Percentiles rank a stretch among this genome's conserved stretches.
Evolutionary conservation across 805 yeast species (phyloP).

Genomic region (Ogataea nonfermentans): DNA sequence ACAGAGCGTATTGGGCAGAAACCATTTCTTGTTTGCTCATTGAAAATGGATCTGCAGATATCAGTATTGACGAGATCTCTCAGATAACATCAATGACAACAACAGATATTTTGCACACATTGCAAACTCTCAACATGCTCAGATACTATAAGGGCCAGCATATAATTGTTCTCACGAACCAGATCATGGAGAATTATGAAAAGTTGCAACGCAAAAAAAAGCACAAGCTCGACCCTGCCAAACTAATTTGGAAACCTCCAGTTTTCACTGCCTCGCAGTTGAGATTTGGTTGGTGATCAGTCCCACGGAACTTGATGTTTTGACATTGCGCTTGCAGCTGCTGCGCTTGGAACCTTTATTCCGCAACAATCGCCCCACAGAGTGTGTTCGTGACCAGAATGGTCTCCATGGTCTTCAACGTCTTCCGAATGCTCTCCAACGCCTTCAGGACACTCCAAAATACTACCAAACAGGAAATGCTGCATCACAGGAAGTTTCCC

Average conservation of each 20-base stretch:
- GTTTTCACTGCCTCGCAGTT: conserved; percentile 93
- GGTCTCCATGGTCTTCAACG: conserved; percentile 27
- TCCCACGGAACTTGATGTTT: conserved; percentile 64
- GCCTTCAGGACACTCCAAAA: conserved; percentile 72
- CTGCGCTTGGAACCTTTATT: conserved; percentile 90
- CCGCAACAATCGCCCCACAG: conserved; percentile 99
- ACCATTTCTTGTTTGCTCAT: conserved; percentile 71
- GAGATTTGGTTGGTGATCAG: conserved; percentile 86
- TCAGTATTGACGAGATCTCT: conserved; percentile 82
- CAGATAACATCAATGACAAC: conserved; percentile 91
- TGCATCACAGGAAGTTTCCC: conserved; percentile 90
- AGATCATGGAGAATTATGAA: conserved; percentile 72
- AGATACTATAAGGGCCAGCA: conserved; percentile 96
- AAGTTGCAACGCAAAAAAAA: conserved; percentile 61
- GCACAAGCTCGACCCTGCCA: conserved; percentile 70
- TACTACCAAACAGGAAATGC: conserved; percentile 81
- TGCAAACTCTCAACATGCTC: conserved; percentile 86
- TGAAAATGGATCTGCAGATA: conserved; percentile 54
- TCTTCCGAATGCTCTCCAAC: conserved; percentile 36
- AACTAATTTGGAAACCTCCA: conserved; percentile 91
- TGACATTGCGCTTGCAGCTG: conserved; percentile 74
- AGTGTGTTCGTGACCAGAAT: conserved; percentile 36
- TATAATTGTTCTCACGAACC: conserved; percentile 81
- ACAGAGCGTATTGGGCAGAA: conserved; percentile 96
- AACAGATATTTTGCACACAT: conserved; percentile 89